These are phyloP conservation scores for Moniliophthora roreri DNA, from an alignment of 1,284 basidiomycete genomes.

Conservation along the genomic window DNA sequence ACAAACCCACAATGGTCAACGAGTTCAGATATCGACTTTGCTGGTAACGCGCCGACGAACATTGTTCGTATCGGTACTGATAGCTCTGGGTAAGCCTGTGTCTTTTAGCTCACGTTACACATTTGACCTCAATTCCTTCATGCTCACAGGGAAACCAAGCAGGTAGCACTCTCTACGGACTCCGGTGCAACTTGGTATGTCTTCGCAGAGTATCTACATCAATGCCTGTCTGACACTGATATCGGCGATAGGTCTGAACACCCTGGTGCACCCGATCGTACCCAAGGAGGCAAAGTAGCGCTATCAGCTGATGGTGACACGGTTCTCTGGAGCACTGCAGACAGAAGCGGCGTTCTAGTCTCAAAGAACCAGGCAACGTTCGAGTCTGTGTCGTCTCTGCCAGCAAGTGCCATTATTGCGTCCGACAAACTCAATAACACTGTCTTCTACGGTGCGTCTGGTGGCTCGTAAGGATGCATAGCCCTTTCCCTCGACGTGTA, in stretches of 20 bases:
- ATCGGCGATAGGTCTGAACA: constrained; percentile 29
- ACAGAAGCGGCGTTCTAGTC: constrained; percentile 44
- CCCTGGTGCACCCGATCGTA: constrained; percentile 51
- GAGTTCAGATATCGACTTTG: constrained; percentile 55
- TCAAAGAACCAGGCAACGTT: constrained; percentile 44
- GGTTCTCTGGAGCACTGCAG: constrained; percentile 55
- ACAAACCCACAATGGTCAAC: constrained; percentile 53
- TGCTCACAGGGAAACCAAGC: background rate
- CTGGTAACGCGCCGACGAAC: constrained; percentile 52
- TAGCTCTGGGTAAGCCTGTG: constrained; percentile 31
- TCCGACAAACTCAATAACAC: constrained; percentile 60
- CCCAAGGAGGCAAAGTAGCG: constrained; percentile 55
- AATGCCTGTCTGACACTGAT: background rate
- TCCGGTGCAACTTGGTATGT: constrained; percentile 52
- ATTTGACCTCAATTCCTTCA: background rate
- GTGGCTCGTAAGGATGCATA: too few species aligned
- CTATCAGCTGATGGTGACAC: constrained; percentile 56
- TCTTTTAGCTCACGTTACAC: background rate
- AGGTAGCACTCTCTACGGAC: constrained; percentile 56
- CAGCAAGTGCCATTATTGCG: constrained; percentile 52
- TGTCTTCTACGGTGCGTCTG: constrained; percentile 53
- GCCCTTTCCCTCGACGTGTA: too few species aligned
- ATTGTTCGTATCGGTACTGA: constrained; percentile 52
- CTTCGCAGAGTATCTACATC: too few species aligned
- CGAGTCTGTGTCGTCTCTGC: constrained; percentile 47